Base-by-base conservation (phyloP, 768 basidiomycete species). In the Phanerochaete carnosa region DNA sequence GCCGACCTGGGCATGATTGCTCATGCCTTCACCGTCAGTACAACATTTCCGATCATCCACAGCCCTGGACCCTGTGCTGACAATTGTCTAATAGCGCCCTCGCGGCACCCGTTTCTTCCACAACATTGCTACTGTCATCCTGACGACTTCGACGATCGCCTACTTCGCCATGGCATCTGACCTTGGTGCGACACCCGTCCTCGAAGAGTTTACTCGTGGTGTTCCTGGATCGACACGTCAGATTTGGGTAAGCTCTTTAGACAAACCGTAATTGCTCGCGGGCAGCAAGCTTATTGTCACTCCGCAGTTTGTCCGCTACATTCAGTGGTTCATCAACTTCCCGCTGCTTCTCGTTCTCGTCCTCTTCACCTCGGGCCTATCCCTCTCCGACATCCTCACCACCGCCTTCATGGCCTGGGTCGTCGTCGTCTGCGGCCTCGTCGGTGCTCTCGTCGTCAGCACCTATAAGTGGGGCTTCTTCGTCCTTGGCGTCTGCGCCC, bases 121-220 rank as follows among this genome's bases (percentile, higher is more conserved):
- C 66, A 77, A 81, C 59, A 71, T 84, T 22, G 77, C 76, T 26
- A 62, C 78, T 22, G 71, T 80, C 52, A 72, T 86, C 35, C 71
- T 85, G 26, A 72, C 76, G 4, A 81, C 81, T 0, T 72, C 83
- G 0, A 68, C 75, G 12, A 75, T 85, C 55, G 70, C 78, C 0
- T 83, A 82, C 68, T 83, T 83, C 68, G 69, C 78, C 8, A 83
- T 85, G 83, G 85, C 83, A 0, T 84, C 83, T 16, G 74, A 84
- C 66, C 72, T 85, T 32, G 85, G 85, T 19, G 72, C 72, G 13
- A 58, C 82, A 0, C 68, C 80, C 33, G 66, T 86, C 50, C 58
- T 32, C 6, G 74, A 77, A 26, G 81, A 82, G 65, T 83, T 79
- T 61, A 57, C 63, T 15, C 72, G 73, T 30, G 62, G 62, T 5